Conservation (phyloP, 169 alveolate species). For the Perkinsus marinus region DNA sequence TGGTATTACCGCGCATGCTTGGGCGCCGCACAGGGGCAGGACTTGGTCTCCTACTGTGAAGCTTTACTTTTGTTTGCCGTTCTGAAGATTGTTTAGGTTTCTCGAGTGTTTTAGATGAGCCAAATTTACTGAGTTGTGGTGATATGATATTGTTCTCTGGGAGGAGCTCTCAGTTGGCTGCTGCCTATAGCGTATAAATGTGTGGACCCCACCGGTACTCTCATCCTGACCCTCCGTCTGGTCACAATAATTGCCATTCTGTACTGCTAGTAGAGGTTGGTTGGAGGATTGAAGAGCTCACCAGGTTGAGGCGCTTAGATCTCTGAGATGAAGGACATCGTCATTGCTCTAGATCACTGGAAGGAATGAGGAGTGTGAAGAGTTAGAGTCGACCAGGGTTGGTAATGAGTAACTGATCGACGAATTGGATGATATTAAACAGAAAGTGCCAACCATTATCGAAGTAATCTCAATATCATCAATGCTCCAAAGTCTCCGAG, state of each 20-base stretch:
- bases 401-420: neutral
- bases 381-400: neutral
- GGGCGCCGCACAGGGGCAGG: neutral
- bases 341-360: neutral
- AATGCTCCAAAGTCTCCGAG: neutral
- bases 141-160: neutral
- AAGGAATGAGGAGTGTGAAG: neutral
- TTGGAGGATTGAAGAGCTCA: neutral
- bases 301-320: neutral
- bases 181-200: neutral
- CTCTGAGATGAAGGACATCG: neutral
- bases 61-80: no score
- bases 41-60: neutral
- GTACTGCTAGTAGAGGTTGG: neutral
- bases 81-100: neutral
- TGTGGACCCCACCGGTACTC: neutral
- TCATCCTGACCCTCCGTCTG: neutral
- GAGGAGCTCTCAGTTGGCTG: neutral
- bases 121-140: no score
- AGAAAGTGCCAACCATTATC: neutral
- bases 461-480: neutral
- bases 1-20: neutral
- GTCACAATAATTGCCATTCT: neutral
- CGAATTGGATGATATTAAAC: neutral
- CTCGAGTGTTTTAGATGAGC: neutral